These are phyloP conservation scores for Podaxis pistillaris DNA, from an alignment of 768 basidiomycete species.

Conservation along the genomic window DNA sequence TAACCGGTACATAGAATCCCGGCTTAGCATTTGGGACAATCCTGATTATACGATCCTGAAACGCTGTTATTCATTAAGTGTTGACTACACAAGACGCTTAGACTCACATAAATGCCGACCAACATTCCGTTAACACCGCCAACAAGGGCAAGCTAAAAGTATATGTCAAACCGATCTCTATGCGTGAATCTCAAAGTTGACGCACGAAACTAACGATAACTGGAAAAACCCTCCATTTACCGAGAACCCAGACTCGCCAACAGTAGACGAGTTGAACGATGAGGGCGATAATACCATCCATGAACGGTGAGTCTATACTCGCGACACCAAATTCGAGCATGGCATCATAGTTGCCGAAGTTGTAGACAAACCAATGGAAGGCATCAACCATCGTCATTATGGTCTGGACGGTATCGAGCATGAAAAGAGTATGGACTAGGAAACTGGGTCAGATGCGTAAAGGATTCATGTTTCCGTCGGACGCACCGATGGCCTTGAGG, in stretches of 20 bases:
- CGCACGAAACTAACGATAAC: background rate
- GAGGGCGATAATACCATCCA: constrained; percentile 9
- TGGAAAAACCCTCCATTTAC: constrained; percentile 3
- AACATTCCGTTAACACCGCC: background rate
- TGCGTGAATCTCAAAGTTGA: background rate
- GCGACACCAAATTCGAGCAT: background rate
- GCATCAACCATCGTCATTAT: constrained; percentile 11
- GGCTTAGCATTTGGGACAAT: background rate
- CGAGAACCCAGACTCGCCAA: constrained; percentile 3
- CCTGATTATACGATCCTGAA: background rate
- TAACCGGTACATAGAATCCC: background rate
- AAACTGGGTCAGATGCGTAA: background rate
- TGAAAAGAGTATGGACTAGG: constrained; percentile 8
- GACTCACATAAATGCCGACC: constrained; percentile 2
- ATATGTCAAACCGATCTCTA: background rate
- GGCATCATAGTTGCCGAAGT: constrained; percentile 1
- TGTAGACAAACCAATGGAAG: constrained; percentile 5
- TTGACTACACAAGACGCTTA: background rate
- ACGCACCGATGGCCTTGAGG: background rate
- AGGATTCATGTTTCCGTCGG: background rate
- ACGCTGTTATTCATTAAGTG: background rate
- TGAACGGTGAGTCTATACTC: constrained; percentile 2
- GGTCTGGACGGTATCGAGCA: constrained; percentile 5
- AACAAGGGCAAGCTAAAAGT: background rate
- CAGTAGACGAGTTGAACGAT: constrained; percentile 6